phyloP scores from a whole-genome alignment of 805 yeast species.

The Ogataea kodamae region DNA sequence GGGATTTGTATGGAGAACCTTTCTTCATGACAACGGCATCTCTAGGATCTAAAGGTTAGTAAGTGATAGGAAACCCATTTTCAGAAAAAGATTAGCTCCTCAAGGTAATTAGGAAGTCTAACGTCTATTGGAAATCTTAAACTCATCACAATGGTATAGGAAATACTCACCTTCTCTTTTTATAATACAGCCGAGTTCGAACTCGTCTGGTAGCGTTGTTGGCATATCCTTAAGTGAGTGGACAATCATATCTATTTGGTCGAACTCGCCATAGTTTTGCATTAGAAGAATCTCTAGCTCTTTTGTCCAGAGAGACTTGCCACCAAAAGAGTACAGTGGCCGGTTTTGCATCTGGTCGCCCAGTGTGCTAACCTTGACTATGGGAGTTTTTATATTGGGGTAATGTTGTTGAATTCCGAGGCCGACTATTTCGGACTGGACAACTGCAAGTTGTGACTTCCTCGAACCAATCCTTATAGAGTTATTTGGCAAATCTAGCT shows the following conservation, averaged over 20 bases:
- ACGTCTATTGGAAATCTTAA: constrained; percentile 33
- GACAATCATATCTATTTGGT: constrained; percentile 81
- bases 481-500: constrained; percentile 15
- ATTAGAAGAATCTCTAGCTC: constrained; percentile 82
- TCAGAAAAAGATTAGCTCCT: constrained; percentile 28
- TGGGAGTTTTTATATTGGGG: constrained; percentile 68
- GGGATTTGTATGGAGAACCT: constrained; percentile 57
- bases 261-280: constrained; percentile 56
- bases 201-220: constrained; percentile 83
- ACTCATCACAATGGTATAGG: constrained; percentile 25
- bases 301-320: constrained; percentile 94
- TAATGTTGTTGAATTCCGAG: constrained; percentile 49
- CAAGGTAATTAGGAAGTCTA: constrained; percentile 37
- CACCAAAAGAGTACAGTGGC: constrained; percentile 93
- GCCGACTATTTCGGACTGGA: constrained; percentile 76
- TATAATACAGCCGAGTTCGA: constrained; percentile 82
- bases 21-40: constrained; percentile 82
- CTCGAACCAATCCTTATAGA: constrained; percentile 74
- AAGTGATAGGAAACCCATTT: constrained; percentile 1
- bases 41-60: constrained; percentile 61
- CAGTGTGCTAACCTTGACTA: constrained; percentile 75
- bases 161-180: constrained; percentile 55
- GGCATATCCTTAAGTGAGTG: constrained; percentile 93
- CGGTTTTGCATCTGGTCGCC: constrained; percentile 85
- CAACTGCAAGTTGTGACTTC: constrained; percentile 80